phyloP scores from a whole-genome alignment of 208 protist species.

The Crithidia expoeki region DNA sequence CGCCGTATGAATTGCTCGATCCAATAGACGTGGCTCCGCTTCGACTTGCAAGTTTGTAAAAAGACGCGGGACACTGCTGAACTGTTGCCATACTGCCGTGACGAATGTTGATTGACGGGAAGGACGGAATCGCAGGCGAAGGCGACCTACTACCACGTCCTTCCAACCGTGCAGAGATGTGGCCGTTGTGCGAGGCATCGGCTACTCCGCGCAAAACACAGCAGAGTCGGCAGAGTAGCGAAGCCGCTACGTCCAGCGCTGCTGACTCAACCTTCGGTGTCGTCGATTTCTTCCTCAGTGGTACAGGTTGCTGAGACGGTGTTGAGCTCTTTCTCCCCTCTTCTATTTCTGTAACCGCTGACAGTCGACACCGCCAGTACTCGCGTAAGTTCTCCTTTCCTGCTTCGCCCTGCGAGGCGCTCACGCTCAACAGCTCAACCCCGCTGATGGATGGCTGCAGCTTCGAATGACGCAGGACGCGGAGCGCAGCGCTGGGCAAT shows the following conservation, averaged over 20 bases:
- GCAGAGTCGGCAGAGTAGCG: slow-evolving; percentile 27
- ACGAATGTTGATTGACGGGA: background rate
- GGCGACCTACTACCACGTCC: background rate
- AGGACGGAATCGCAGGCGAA: background rate
- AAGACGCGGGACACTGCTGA: background rate
- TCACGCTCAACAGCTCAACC: slow-evolving; percentile 7
- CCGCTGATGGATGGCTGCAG: slow-evolving; percentile 28
- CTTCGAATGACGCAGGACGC: slow-evolving; percentile 4
- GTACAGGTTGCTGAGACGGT: background rate
- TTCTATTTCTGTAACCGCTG: background rate
- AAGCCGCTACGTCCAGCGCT: background rate
- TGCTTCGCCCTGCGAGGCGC: background rate
- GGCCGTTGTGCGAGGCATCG: background rate
- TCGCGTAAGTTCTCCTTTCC: background rate
- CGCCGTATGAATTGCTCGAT: background rate
- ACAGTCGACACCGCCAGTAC: slow-evolving; percentile 26
- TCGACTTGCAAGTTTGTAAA: background rate
- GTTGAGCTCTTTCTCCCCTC: background rate
- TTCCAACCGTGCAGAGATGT: background rate
- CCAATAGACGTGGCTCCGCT: background rate
- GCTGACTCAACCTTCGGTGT: background rate
- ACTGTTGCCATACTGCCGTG: background rate
- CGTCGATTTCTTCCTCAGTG: background rate
- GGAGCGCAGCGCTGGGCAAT: slow-evolving; percentile 12
- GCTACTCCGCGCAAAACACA: background rate